These are phyloP conservation scores for Phialophora expanda DNA, from an alignment of 2,329 filamentous ascomycete species.

Conservation along the genomic window DNA sequence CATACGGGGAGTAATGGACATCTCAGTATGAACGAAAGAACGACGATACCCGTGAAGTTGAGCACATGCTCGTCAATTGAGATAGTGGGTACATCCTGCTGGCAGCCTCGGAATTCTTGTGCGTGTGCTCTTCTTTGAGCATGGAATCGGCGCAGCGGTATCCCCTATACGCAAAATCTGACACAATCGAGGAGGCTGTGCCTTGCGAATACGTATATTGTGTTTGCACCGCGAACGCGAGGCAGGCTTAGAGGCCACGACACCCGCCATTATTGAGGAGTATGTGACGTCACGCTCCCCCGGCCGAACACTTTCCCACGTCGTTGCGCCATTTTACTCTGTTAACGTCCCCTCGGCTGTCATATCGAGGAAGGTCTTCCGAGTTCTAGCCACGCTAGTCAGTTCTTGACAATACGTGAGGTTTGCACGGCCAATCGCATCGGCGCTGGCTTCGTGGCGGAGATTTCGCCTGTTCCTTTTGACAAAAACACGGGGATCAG, in stretches of 20 bases:
- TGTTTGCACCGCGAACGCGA: neutral
- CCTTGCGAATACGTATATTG: neutral
- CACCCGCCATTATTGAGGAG: neutral
- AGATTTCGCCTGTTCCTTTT: neutral
- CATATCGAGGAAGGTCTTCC: neutral
- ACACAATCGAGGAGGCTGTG: neutral
- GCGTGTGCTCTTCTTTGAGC: neutral
- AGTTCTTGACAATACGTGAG: neutral
- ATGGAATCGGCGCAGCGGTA: neutral
- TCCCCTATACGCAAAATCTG: neutral
- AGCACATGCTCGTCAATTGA: neutral
- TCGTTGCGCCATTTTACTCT: conserved; percentile 7
- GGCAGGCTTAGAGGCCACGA: too few relatives aligned
- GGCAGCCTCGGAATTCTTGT: neutral
- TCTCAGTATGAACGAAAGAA: neutral
- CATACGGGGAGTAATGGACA: conserved; percentile 34
- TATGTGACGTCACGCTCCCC: neutral
- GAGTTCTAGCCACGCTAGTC: neutral
- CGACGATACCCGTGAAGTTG: neutral
- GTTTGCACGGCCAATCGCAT: neutral
- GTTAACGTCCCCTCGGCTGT: too few relatives aligned
- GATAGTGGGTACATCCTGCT: neutral
- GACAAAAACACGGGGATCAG: neutral
- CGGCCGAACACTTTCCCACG: conserved; percentile 1
- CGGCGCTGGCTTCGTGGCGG: neutral